These are phyloP conservation scores for Castanea crenata DNA, from an alignment of 306 rosid genomes.

Conservation along the genomic window DNA sequence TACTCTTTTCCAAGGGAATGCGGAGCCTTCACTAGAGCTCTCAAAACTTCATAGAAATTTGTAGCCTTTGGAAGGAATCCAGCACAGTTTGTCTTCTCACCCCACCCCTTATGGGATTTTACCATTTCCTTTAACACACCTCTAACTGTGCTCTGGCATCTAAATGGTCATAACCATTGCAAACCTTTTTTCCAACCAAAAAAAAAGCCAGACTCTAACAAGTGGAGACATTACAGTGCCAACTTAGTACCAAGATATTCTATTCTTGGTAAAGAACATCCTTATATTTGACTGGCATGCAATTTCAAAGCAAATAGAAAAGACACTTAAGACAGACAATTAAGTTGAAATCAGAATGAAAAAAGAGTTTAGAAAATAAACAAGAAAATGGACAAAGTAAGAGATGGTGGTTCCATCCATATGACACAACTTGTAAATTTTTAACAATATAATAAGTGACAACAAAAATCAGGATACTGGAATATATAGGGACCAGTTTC, in stretches of 20 bases:
- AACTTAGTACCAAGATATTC: not conserved
- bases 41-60: too few species aligned
- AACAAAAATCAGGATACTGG: conserved; percentile 68
- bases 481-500: conserved; percentile 88
- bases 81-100: too few species aligned
- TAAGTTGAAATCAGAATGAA: not conserved
- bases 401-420: not conserved
- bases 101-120: not conserved
- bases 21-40: too few species aligned
- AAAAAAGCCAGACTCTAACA: not conserved
- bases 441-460: not conserved
- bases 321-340: not conserved
- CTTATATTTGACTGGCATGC: not conserved
- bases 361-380: too few species aligned
- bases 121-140: not conserved
- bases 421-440: not conserved
- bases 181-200: not conserved
- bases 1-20: too few species aligned
- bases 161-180: not conserved
- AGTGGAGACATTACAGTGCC: not conserved
- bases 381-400: not conserved
- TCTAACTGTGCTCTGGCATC: not conserved
- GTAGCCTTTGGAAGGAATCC: too few species aligned
- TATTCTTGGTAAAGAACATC: not conserved
- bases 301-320: not conserved